phyloP scores from a whole-genome alignment of 805 yeast genomes.

The Ogataea kodamae region DNA sequence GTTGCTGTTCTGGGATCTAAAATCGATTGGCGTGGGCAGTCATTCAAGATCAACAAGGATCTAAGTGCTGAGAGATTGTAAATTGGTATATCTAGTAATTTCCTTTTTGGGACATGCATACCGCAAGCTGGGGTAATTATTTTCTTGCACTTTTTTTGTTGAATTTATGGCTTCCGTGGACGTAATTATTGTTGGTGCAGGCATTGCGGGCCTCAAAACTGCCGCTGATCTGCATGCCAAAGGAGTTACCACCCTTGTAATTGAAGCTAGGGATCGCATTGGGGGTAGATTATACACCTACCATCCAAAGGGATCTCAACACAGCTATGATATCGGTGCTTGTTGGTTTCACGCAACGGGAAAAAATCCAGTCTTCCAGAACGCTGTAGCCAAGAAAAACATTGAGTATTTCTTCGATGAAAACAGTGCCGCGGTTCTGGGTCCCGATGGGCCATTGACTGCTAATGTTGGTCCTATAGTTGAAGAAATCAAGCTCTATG shows the following conservation, averaged over 20 bases:
- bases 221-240: constrained; percentile 36
- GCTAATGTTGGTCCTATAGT: constrained; percentile 33
- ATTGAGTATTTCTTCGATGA: constrained; percentile 30
- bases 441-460: constrained; percentile 27
- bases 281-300: constrained; percentile 43
- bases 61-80: constrained; percentile 64
- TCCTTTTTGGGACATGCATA: not conserved
- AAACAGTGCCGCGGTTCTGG: constrained; percentile 32
- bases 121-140: constrained; percentile 2
- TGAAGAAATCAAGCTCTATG: constrained; percentile 30
- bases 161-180: constrained; percentile 3
- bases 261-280: constrained; percentile 45
- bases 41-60: constrained; percentile 69
- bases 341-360: constrained; percentile 53
- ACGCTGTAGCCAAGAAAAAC: constrained; percentile 24
- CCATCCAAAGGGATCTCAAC: constrained; percentile 21
- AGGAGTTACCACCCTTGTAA: constrained; percentile 36
- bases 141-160: not conserved
- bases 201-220: constrained; percentile 50
- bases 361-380: constrained; percentile 38
- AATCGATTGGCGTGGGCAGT: constrained; percentile 76
- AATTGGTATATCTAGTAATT: constrained; percentile 1
- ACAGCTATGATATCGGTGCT: constrained; percentile 47
- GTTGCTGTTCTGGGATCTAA: constrained; percentile 73
- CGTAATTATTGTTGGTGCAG: constrained; percentile 49